Percentiles rank a stretch among this genome's conserved stretches.
Evolutionary conservation across 768 basidiomycete genomes (phyloP).

Genomic region (Tricholoma sp.): DNA sequence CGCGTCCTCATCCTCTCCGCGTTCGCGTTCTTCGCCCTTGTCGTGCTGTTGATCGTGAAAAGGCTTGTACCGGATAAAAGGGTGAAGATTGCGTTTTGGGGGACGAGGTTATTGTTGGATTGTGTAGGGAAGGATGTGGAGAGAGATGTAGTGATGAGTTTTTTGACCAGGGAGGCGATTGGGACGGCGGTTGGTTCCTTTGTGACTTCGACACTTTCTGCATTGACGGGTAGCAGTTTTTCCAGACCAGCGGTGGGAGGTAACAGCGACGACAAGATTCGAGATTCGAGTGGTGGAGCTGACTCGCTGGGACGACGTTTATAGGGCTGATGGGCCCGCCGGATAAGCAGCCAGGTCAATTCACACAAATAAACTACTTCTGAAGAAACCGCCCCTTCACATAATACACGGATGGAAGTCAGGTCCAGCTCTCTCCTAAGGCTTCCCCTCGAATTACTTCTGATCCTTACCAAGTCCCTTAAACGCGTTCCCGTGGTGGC

Average conservation of each 20-base stretch:
- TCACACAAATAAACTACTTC: not conserved
- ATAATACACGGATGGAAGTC: not conserved
- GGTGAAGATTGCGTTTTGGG: conserved; percentile 79
- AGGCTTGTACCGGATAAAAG: conserved; percentile 80
- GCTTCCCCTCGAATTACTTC: conserved; percentile 59
- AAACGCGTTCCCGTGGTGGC: conserved; percentile 55
- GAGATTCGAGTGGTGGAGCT: not conserved
- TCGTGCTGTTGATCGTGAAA: conserved; percentile 84
- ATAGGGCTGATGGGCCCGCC: not conserved
- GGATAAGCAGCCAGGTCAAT: not conserved
- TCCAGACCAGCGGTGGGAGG: not conserved
- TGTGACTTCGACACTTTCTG: conserved; percentile 1
- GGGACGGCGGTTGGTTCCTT: not conserved
- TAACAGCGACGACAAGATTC: not conserved
- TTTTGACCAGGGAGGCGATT: not conserved
- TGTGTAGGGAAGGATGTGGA: not conserved
- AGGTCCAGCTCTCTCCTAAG: conserved; percentile 6
- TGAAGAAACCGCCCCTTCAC: not conserved
- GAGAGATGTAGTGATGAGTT: not conserved
- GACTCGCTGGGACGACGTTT: not conserved
- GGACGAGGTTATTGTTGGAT: conserved; percentile 54
- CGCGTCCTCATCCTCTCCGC: conserved; percentile 78
- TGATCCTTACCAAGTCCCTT: conserved; percentile 48
- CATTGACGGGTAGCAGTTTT: not conserved
- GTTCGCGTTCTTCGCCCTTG: conserved; percentile 78